Conservation (phyloP, 768 basidiomycete genomes). For the Gloeostereum incarnatum region DNA sequence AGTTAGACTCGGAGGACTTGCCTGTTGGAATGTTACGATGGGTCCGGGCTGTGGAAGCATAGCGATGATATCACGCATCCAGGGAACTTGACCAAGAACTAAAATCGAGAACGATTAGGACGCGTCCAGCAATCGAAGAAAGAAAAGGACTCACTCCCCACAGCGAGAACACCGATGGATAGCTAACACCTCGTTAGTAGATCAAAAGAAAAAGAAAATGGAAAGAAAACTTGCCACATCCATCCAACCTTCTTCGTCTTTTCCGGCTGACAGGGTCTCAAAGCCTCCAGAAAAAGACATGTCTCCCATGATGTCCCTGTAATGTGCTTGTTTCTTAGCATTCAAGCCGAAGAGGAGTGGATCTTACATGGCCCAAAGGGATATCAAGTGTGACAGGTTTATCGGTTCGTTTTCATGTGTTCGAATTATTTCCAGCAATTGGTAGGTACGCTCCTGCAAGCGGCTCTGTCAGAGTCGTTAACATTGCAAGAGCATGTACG, state of each 20-base stretch:
- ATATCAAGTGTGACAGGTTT: slow-evolving; percentile 6
- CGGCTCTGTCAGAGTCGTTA: too few relatives aligned
- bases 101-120: background rate
- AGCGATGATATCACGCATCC: slow-evolving; percentile 5
- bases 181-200: background rate
- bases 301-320: slow-evolving; percentile 8
- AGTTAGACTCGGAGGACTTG: background rate
- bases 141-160: slow-evolving; percentile 2
- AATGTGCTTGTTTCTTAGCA: background rate
- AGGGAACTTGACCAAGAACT: slow-evolving; percentile 8
- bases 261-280: slow-evolving; percentile 5
- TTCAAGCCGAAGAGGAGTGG: background rate
- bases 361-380: slow-evolving; percentile 6
- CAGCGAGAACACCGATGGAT: slow-evolving; percentile 2
- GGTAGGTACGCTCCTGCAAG: too few relatives aligned
- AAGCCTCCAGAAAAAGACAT: slow-evolving; percentile 8
- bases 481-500: too few relatives aligned
- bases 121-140: background rate
- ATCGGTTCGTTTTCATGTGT: too few relatives aligned
- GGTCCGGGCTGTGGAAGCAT: slow-evolving; percentile 2
- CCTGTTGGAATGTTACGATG: background rate
- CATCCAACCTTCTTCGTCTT: slow-evolving; percentile 6
- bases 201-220: background rate
- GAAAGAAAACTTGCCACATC: slow-evolving; percentile 1
- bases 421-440: too few relatives aligned